A percentile compares a stretch with the other conserved stretches of the same genome.
Evolutionary conservation across 192 early-diverging fungal genomes (phyloP).

Genomic region (Entophlyctis luteolus): DNA sequence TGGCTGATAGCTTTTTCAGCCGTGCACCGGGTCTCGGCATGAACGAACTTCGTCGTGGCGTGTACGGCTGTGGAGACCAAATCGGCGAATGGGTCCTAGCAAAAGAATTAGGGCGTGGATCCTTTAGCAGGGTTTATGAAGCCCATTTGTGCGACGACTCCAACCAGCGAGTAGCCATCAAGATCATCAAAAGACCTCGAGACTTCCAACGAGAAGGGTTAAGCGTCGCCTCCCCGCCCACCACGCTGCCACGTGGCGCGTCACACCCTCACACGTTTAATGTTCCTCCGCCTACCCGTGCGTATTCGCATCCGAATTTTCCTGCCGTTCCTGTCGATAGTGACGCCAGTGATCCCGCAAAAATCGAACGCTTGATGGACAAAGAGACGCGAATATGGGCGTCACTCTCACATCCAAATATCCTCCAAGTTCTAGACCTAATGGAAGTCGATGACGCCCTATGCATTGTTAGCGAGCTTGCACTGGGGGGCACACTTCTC

Average conservation of each 20-base stretch:
- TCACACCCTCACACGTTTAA: background rate
- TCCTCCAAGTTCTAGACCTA: constrained; percentile 63
- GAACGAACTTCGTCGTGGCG: constrained; percentile 7
- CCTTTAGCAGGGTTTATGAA: constrained; percentile 71
- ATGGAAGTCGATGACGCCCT: constrained; percentile 63
- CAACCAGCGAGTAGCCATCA: constrained; percentile 53
- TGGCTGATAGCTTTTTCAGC: too few relatives aligned
- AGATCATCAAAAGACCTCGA: constrained; percentile 40
- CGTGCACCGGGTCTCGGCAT: too few relatives aligned
- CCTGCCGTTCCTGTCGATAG: background rate
- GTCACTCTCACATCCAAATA: constrained; percentile 61
- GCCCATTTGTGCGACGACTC: constrained; percentile 40
- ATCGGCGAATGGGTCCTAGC: constrained; percentile 67
- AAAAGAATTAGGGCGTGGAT: constrained; percentile 67
- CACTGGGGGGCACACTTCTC: constrained; percentile 60
- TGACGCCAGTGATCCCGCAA: background rate
- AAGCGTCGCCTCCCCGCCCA: background rate
- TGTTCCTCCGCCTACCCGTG: background rate
- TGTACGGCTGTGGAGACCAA: constrained; percentile 65
- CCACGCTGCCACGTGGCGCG: background rate
- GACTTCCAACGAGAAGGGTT: background rate
- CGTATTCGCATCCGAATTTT: background rate
- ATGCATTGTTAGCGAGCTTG: constrained; percentile 70
- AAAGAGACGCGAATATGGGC: constrained; percentile 68
- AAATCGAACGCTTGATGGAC: constrained; percentile 40